A percentile compares a stretch with the other conserved stretches of the same genome.
Evolutionary conservation across 2,329 filamentous ascomycete genomes (phyloP).

Genomic region (Cercospora canescens): DNA sequence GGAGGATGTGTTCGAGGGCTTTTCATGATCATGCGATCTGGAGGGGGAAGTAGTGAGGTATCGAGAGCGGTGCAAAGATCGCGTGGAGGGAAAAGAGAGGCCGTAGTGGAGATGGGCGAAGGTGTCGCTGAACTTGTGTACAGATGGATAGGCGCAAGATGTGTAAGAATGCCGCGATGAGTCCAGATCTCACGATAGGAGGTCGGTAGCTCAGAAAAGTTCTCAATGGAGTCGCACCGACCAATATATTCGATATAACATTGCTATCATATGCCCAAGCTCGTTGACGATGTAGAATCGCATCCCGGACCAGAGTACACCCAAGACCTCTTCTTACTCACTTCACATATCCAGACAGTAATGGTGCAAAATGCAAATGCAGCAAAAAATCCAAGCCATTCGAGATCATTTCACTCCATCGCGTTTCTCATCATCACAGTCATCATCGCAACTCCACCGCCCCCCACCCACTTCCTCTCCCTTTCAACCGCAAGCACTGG

Average conservation of each 20-base stretch:
- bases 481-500: conserved; percentile 51
- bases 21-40: too few relatives aligned
- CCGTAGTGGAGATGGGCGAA: neutral
- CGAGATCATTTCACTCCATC: neutral
- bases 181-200: too few relatives aligned
- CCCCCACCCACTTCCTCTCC: conserved; percentile 37
- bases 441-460: conserved; percentile 42
- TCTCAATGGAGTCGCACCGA: too few relatives aligned
- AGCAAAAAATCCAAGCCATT: neutral
- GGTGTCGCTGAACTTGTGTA: neutral
- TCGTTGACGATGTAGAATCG: neutral
- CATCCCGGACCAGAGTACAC: neutral
- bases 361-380: neutral
- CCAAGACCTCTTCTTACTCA: neutral
- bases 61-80: too few relatives aligned
- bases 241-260: neutral
- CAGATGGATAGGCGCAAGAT: neutral
- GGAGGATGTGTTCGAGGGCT: too few relatives aligned
- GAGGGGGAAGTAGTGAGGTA: too few relatives aligned
- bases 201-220: too few relatives aligned
- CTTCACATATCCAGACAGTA: neutral
- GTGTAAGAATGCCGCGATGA: too few relatives aligned
- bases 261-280: too few relatives aligned
- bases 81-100: too few relatives aligned
- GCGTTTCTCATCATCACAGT: neutral